Evolutionary conservation across 805 yeast species (phyloP), one percentile per base, ranked within the genome.

Genomic region (Candida tammaniensis): DNA sequence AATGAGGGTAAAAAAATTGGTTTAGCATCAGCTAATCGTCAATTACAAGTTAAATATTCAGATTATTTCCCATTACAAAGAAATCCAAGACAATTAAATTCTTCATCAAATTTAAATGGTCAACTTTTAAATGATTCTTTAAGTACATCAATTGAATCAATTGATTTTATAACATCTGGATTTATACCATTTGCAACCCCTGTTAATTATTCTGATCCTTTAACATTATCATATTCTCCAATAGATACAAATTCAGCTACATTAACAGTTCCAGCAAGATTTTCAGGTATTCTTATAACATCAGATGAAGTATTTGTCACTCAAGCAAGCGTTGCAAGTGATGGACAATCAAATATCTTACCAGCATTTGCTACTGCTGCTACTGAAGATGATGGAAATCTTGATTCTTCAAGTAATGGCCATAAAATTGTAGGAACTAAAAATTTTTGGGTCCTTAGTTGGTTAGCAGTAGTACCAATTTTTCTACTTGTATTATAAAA

Each of bases 1-100:
- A 67, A 76, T 42, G 86, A 71, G 11, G 75, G 74, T 13, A 53
- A 63, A 17, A 59, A 60, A 15, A 50, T 82, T 17, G 93, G 82
- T 0, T 31, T 83, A 31, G 85, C 78, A 1, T 69, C 70, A 30
- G 65, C 80, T 3, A 62, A 64, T 35, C 40, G 36, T 8, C 34
- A 43, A 16, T 17, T 54, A 10, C 33, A 36, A 7, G 29, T 44
- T 4, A 28, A 30, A 16, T 18, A 30, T 14, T 27, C 27, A 3
- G 50, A 40, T 23, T 43, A 43, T 24, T 29, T 33, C 8, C 34
- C 38, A 6, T 24, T 24, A 8, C 13, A 33, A 8, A 12, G 17
- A 15, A 24, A 12, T 24, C 17, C 23, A 5, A 12, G 12, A 21
- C 7, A 17, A 12, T 19, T 7, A 5, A 20, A 30, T 13, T 10